Conservation (phyloP, 768 basidiomycete species). For the Boletus sensibilis region DNA sequence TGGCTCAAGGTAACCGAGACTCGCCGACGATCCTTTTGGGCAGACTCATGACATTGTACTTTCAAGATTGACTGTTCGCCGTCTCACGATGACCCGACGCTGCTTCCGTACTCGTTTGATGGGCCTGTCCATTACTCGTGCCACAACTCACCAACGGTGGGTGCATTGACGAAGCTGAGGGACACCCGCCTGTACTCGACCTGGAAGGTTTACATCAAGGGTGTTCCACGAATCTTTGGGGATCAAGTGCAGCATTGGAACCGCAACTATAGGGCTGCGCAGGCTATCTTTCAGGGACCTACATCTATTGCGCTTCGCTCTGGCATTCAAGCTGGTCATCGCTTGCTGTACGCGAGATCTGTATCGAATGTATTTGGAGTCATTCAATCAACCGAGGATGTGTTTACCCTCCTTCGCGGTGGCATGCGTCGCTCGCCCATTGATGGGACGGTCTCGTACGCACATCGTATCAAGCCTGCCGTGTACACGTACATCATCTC, state of each 20-base stretch:
- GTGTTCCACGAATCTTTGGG: constrained; percentile 57
- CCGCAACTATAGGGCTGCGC: constrained; percentile 62
- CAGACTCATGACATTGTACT: constrained; percentile 2
- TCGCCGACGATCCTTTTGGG: not conserved
- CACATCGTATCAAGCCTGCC: constrained; percentile 68
- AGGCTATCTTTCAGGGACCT: constrained; percentile 65
- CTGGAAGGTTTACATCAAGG: constrained; percentile 71
- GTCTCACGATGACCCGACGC: constrained; percentile 39
- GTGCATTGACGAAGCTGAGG: constrained; percentile 58
- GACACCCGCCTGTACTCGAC: constrained; percentile 70
- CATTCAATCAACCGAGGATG: constrained; percentile 48
- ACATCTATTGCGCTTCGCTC: constrained; percentile 62
- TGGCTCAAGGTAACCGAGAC: constrained; percentile 56
- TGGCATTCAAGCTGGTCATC: constrained; percentile 70
- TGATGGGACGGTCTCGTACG: constrained; percentile 17
- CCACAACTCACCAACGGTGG: constrained; percentile 71
- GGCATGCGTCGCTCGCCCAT: constrained; percentile 24
- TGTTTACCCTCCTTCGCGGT: constrained; percentile 52
- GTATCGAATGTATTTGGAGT: constrained; percentile 62
- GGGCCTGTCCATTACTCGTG: constrained; percentile 71
- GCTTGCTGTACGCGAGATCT: constrained; percentile 69
- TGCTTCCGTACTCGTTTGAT: constrained; percentile 63
- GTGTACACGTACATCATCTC: constrained; percentile 87
- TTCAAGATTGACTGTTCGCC: constrained; percentile 56
- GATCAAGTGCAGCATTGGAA: constrained; percentile 68